Base-by-base conservation (phyloP, 768 basidiomycete species). In the Tylopilus intermedius region DNA sequence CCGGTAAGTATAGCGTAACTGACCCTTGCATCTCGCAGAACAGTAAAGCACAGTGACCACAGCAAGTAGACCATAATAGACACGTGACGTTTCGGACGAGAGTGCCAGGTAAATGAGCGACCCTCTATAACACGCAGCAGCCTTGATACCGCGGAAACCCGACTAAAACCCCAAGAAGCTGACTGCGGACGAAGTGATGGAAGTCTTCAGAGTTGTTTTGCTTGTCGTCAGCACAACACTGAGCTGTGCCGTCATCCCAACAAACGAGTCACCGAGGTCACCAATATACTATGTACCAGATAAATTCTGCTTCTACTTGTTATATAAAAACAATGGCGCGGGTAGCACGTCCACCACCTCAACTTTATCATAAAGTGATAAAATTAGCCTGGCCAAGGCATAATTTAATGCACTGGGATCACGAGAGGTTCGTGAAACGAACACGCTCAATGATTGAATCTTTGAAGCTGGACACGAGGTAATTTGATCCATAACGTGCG, bases 71-170 rank as follows among this genome's bases (percentile, higher is more conserved):
- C 30, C 22, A 29, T 42, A 22, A 58, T 41, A 43, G 24, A 24
- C 24, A 15, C 18, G 18, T 18, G 18, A 50, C 29, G 52, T 62
- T 56, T 50, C 54, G 50, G 41, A 50, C 18, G 29, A 55, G 49
- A 37, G 33, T n/a, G 33, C 44, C 38, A 52, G 46, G 42, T 39
- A 26, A 45, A 44, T 15, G 52, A 43, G 41, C 29, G 32, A n/a
- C 32, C 42, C 27, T 22, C 26, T 35, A 29, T 14, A 33, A 29
- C 37, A 47, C 30, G 43, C 54, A 55, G 21, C 29, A 49, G 18
- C 54, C 22, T 45, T 40, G 37, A 41, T 41, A 51, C 65, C 65
- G 57, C 64, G 65, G 64, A 65, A 38, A 50, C 50, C 60, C 60
- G 60, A 56, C 48, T 22, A 57, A 53, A 47, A 30, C 45, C 60